These are phyloP conservation scores for Bauhinia variegata DNA, from an alignment of 306 rosid species.

Conservation along the genomic window DNA sequence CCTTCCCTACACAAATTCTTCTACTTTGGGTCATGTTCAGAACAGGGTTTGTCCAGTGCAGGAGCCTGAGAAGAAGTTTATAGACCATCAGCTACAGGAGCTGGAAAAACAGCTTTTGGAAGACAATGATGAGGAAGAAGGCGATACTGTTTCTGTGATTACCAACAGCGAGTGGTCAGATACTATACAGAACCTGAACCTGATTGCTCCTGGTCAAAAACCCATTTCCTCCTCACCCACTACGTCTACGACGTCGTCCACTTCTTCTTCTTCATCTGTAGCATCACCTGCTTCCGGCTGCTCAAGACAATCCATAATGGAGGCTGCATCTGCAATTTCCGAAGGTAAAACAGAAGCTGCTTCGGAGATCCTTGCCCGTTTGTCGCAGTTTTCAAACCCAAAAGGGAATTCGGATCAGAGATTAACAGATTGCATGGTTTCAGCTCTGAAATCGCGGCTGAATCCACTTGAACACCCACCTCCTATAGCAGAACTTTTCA, in stretches of 20 bases:
- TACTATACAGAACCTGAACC: constrained; percentile 73
- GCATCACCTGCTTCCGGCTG: constrained; percentile 57
- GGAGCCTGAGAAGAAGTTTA: constrained; percentile 57
- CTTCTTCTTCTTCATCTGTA: constrained; percentile 63
- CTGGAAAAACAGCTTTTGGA: constrained; percentile 83
- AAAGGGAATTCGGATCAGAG: constrained; percentile 54
- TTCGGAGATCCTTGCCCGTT: constrained; percentile 64
- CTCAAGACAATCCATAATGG: constrained; percentile 64
- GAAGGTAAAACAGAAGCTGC: constrained; percentile 70
- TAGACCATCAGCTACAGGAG: constrained; percentile 66
- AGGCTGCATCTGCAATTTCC: constrained; percentile 75
- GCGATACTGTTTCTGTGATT: constrained; percentile 63
- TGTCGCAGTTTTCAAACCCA: constrained; percentile 35
- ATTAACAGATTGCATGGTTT: constrained; percentile 51
- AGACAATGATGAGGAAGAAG: constrained; percentile 69
- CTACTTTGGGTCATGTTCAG: constrained; percentile 35
- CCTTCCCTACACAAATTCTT: background rate
- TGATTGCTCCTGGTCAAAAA: constrained; percentile 60
- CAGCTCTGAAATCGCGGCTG: constrained; percentile 65
- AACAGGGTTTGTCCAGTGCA: constrained; percentile 25
- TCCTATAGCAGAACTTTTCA: constrained; percentile 49
- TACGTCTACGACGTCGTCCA: constrained; percentile 59
- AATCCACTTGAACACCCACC: constrained; percentile 56
- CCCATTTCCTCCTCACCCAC: constrained; percentile 71
- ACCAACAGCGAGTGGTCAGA: constrained; percentile 81